These are phyloP conservation scores for Macroventuria anomochaeta DNA, from an alignment of 2,329 filamentous ascomycete species.

Conservation along the genomic window DNA sequence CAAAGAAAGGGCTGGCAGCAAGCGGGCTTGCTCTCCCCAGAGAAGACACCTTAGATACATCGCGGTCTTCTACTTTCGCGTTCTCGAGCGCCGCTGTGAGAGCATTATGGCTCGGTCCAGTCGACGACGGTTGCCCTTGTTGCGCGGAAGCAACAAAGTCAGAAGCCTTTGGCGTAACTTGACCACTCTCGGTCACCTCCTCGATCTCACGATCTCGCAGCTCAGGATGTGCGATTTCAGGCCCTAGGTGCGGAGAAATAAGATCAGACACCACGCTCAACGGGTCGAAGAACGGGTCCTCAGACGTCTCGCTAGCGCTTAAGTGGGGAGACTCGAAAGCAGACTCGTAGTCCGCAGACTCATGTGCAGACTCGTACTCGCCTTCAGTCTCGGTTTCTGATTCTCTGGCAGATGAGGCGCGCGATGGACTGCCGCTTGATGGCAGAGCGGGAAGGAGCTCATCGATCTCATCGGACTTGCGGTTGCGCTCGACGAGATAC, in stretches of 20 bases:
- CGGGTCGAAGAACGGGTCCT: constrained; percentile 32
- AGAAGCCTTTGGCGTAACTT: constrained; percentile 72
- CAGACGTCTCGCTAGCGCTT: constrained; percentile 31
- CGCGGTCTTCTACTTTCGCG: constrained; percentile 19
- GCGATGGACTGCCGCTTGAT: constrained; percentile 51
- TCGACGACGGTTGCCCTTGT: constrained; percentile 4
- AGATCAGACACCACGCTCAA: constrained; percentile 27
- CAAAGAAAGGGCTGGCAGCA: constrained; percentile 32
- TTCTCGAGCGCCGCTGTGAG: constrained; percentile 36
- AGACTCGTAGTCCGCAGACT: constrained; percentile 40
- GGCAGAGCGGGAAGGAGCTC: constrained; percentile 61
- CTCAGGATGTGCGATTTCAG: constrained; percentile 32
- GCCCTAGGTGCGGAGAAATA: constrained; percentile 22
- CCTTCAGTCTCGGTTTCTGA: constrained; percentile 49
- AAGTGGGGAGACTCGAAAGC: constrained; percentile 50
- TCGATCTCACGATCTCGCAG: constrained; percentile 40
- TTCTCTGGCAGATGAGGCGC: constrained; percentile 35
- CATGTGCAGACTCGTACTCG: constrained; percentile 53
- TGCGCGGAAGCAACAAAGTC: constrained; percentile 48
- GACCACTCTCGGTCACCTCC: constrained; percentile 63
- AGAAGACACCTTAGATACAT: constrained; percentile 2
- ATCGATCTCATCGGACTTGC: constrained; percentile 41
- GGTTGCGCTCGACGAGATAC: constrained; percentile 75
- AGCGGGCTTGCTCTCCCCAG: constrained; percentile 25
- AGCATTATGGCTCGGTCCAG: constrained; percentile 27